phyloP scores from a whole-genome alignment of 768 basidiomycete genomes.

The Leccinellum rugosiceps region DNA sequence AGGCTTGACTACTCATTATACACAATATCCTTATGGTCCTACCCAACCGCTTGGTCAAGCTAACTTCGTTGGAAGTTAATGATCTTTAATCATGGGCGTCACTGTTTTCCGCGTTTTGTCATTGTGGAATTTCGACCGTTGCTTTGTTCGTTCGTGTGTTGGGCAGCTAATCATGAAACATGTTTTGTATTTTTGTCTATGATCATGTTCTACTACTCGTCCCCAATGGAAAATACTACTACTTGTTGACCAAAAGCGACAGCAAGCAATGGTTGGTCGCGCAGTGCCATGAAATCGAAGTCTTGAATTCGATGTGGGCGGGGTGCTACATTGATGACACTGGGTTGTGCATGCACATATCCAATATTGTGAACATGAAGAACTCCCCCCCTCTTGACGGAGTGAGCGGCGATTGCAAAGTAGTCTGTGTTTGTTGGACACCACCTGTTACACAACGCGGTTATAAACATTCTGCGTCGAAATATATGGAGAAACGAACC shows the following conservation, averaged over 20 bases:
- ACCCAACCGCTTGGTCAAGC: constrained; percentile 21
- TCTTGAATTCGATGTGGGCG: constrained; percentile 66
- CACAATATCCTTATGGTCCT: constrained; percentile 32
- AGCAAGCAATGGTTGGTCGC: constrained; percentile 63
- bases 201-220: constrained; percentile 40
- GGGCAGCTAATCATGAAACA: constrained; percentile 15
- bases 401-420: constrained; percentile 71
- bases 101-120: not conserved
- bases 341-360: constrained; percentile 63
- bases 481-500: constrained; percentile 38
- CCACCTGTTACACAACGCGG: constrained; percentile 55
- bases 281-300: constrained; percentile 70
- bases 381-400: constrained; percentile 57
- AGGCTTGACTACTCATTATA: constrained; percentile 33
- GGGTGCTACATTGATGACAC: constrained; percentile 52
- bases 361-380: constrained; percentile 68
- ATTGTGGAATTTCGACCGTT: constrained; percentile 6
- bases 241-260: constrained; percentile 62
- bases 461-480: not conserved
- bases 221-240: constrained; percentile 60
- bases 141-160: constrained; percentile 7
- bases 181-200: constrained; percentile 18
- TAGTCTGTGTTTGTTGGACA: constrained; percentile 71
- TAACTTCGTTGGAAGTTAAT: constrained; percentile 22
- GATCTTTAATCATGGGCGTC: not conserved